Percentiles rank a stretch among this genome's conserved stretches.
Evolutionary conservation across 441 rosid species (phyloP).

Genomic region (Aquilaria agallochum): DNA sequence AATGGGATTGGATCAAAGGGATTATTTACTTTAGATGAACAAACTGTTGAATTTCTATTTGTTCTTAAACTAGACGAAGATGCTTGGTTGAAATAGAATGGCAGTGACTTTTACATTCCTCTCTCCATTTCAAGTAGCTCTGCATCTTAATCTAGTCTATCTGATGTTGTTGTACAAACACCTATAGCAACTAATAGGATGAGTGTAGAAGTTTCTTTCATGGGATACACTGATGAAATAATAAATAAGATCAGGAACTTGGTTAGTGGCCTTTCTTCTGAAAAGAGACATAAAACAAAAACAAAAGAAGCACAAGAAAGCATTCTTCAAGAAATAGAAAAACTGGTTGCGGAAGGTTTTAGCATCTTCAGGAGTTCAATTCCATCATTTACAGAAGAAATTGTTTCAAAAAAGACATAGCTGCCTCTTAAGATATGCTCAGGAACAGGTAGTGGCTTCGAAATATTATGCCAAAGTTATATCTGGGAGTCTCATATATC

Average conservation of each 20-base stretch:
- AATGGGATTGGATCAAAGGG: constrained; percentile 55
- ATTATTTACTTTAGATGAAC: constrained; percentile 61
- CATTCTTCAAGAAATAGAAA: constrained; percentile 94
- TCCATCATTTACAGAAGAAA: constrained; percentile 58
- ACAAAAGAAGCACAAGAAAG: constrained; percentile 73
- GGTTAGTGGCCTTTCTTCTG: constrained; percentile 59
- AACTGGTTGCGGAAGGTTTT: constrained; percentile 96
- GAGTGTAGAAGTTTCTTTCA: constrained; percentile 35
- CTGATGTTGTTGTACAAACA: constrained; percentile 20
- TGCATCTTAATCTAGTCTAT: constrained; percentile 25
- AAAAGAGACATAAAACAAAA: constrained; percentile 46
- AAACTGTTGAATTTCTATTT: constrained; percentile 65
- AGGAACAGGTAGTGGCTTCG: constrained; percentile 84
- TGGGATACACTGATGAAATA: constrained; percentile 54
- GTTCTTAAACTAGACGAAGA: constrained; percentile 73
- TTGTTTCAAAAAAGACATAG: constrained; percentile 33
- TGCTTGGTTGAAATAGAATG: constrained; percentile 66
- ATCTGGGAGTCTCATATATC: constrained; percentile 98
- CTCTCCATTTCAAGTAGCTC: constrained; percentile 44
- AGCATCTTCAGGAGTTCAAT: constrained; percentile 76
- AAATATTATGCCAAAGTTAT: constrained; percentile 91
- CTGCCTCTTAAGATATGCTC: constrained; percentile 44
- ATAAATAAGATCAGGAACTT: constrained; percentile 76
- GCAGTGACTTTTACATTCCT: constrained; percentile 79
- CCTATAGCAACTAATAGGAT: constrained; percentile 29